Conservation (phyloP, 2,329 filamentous ascomycete species). For the Monilinia polystroma region DNA sequence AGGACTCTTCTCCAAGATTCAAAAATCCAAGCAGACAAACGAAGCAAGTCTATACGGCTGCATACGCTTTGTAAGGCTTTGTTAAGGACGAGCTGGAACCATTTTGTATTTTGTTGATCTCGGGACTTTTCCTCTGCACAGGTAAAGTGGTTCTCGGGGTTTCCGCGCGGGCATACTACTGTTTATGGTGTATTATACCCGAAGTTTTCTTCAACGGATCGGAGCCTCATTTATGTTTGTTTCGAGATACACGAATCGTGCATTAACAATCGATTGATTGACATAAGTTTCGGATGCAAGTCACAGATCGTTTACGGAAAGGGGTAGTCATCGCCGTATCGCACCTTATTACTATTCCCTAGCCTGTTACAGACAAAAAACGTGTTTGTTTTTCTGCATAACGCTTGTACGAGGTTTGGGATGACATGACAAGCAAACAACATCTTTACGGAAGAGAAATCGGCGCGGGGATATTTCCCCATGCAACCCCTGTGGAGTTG, state of each 20-base stretch:
- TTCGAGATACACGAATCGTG: conserved; percentile 3
- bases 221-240: not conserved
- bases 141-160: conserved; percentile 1
- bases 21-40: not conserved
- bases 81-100: not conserved
- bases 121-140: conserved; percentile 10
- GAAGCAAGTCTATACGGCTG: not conserved
- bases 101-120: conserved; percentile 10
- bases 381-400: not conserved
- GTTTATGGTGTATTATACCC: not conserved
- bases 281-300: conserved; percentile 6
- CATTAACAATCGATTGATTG: not conserved
- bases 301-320: conserved; percentile 21
- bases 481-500: conserved; percentile 10
- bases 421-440: not conserved
- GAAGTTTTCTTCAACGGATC: conserved; percentile 10
- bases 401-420: not conserved
- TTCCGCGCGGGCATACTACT: conserved; percentile 8
- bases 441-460: not conserved
- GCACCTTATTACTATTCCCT: not conserved
- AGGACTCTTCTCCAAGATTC: not conserved
- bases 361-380: not conserved
- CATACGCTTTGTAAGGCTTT: not conserved
- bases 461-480: conserved; percentile 19
- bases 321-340: conserved; percentile 11